Base-by-base conservation (phyloP, 768 basidiomycete genomes). In the Gloeopeniophorella convolvens region DNA sequence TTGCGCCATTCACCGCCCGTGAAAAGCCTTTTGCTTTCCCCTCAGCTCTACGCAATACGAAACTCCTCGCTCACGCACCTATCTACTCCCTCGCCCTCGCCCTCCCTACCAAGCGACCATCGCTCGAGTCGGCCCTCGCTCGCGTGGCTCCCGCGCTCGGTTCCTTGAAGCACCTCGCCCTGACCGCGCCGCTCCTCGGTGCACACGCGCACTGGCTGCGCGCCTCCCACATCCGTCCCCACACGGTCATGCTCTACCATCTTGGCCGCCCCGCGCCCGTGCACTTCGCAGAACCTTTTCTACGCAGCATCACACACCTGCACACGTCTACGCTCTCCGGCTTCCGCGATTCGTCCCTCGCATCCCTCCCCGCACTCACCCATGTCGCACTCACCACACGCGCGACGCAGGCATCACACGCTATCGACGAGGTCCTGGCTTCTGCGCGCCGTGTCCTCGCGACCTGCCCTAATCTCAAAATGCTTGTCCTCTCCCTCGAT, bases 131-230 rank as follows among this genome's bases (percentile, higher is more conserved):
- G 0, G 45, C 57, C 8, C 41, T 58, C 16, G 57, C 42, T 10
- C 35, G 39, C 43, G 40, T 51, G 4, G 55, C 48, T 0, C 54
- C 50, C 8, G 56, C 56, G 1, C 43, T 58, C 34, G 26, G 42
- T 18, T 42, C 50, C 6, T 30, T 58, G 5, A 27, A 42, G 18
- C 46, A 52, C 32, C 50, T 58, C 9, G 57, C 57, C 1, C 41
- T 58, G 10, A 48, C 57, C 9, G 57, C 57, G 4, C 57, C 54
- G 5, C 55, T 58, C 6, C 39, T 58, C 6, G 44, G 49, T n/a
- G 57, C 55, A 11, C 57, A 58, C 43, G 57, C 55, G 5, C 48
- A 56, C 47, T 58, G 57, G 57, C 40, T 58, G 13, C 54, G 57
- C 24, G 33, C 12, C 3, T 24, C 50, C 11, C 24, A 41, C 34